Conservation (phyloP, 2,329 filamentous ascomycete genomes). For the Neopestalotiopsis rosae region DNA sequence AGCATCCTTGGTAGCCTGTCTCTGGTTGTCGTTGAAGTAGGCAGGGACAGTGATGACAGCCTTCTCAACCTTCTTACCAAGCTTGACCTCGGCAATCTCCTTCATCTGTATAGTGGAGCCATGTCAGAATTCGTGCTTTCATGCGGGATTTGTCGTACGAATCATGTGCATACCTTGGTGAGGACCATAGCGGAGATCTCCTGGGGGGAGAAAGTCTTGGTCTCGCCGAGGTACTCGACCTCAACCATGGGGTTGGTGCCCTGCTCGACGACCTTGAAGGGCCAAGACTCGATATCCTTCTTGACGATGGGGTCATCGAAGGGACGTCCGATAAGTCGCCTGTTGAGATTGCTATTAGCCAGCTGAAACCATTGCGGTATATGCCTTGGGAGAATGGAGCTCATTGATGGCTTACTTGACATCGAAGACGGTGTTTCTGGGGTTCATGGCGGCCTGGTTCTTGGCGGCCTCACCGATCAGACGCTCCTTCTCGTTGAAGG, state of each 20-base stretch:
- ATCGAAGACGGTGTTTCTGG: slow-evolving; percentile 96
- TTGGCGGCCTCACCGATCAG: slow-evolving; percentile 99
- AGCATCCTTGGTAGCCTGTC: slow-evolving; percentile 98
- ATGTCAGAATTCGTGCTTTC: neutral
- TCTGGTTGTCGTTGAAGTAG: slow-evolving; percentile 99
- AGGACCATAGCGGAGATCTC: slow-evolving; percentile 99
- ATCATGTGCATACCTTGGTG: slow-evolving; percentile 72
- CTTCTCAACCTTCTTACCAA: slow-evolving; percentile 99
- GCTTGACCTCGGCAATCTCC: slow-evolving; percentile 97
- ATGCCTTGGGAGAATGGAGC: neutral
- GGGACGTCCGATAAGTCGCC: slow-evolving; percentile 96
- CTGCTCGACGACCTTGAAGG: slow-evolving; percentile 96
- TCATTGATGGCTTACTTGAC: slow-evolving; percentile 75
- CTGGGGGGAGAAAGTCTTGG: slow-evolving; percentile 95
- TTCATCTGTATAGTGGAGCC: slow-evolving; percentile 74
- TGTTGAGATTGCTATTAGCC: slow-evolving; percentile 40
- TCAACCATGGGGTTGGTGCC: slow-evolving; percentile 88
- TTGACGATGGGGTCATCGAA: slow-evolving; percentile 96
- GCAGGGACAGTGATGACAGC: slow-evolving; percentile 98
- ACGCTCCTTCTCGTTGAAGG: slow-evolving; percentile 98
- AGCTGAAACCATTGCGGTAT: slow-evolving; percentile 1
- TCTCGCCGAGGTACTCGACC: slow-evolving; percentile 95
- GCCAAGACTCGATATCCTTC: slow-evolving; percentile 99
- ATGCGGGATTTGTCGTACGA: no score
- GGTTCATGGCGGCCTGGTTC: slow-evolving; percentile 99